These are phyloP conservation scores for Pythium phragmitis DNA, from an alignment of 352 stramenopile species.

Conservation along the genomic window DNA sequence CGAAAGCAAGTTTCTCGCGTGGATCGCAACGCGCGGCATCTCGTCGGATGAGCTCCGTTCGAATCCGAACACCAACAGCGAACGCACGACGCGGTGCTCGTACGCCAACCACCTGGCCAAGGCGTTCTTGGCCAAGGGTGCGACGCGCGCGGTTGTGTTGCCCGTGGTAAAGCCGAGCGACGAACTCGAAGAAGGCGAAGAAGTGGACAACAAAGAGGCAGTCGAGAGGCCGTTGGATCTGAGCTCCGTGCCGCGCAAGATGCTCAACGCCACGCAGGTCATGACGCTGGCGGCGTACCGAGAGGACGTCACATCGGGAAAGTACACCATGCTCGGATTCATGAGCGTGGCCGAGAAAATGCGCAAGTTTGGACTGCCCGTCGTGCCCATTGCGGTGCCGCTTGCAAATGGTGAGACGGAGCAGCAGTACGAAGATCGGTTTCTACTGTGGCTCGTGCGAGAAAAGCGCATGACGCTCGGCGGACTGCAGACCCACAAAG, in stretches of 20 bases:
- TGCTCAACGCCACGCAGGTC: not conserved
- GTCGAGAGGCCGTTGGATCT: not conserved
- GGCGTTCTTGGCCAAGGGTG: not conserved
- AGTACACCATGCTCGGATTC: slow-evolving; percentile 3
- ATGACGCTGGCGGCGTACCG: not conserved
- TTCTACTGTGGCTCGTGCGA: not conserved
- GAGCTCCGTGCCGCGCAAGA: not conserved
- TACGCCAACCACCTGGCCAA: not conserved
- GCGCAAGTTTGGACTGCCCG: slow-evolving; percentile 1
- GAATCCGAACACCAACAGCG: not conserved
- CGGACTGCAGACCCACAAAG: not conserved
- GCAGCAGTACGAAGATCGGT: slow-evolving; percentile 15
- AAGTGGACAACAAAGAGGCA: not conserved
- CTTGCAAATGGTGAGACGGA: slow-evolving; percentile 7
- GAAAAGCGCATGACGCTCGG: not conserved
- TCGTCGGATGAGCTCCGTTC: not conserved
- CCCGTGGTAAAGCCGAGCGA: not conserved
- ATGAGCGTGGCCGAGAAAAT: slow-evolving; percentile 1
- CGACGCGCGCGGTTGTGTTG: not conserved
- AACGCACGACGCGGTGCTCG: slow-evolving; percentile 3
- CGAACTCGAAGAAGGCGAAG: slow-evolving; percentile 3
- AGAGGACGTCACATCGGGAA: not conserved
- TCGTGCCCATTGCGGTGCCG: slow-evolving; percentile 16
- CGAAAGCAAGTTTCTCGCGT: slow-evolving; percentile 7
- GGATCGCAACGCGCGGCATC: not conserved